These are phyloP conservation scores for Leucaena leucocephala DNA, from an alignment of 306 rosid genomes.

Conservation along the genomic window DNA sequence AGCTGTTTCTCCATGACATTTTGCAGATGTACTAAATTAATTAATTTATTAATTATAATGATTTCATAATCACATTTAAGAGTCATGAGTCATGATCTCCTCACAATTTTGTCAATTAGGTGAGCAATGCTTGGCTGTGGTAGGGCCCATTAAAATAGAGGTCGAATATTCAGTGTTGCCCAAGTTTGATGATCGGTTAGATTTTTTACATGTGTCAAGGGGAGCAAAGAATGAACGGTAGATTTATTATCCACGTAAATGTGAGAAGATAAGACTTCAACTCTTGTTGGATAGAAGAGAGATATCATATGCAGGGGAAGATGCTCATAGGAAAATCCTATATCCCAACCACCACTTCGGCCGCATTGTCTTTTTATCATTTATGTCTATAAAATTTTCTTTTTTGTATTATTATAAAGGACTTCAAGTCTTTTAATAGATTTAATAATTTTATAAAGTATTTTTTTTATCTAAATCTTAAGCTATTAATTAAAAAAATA, in stretches of 20 bases:
- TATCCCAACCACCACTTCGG: slow-evolving; percentile 25
- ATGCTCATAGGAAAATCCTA: slow-evolving; percentile 26
- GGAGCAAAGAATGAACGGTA: not conserved
- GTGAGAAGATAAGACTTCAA: slow-evolving; percentile 18
- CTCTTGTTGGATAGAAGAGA: not conserved
- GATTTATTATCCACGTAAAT: not conserved
- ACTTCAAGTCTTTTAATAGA: too few species aligned
- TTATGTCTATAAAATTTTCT: too few species aligned
- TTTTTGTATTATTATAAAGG: not conserved
- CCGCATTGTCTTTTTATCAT: not conserved
- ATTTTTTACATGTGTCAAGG: slow-evolving; percentile 14
- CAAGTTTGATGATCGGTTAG: not conserved
- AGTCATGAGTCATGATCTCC: too few species aligned
- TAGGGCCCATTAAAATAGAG: slow-evolving; percentile 29
- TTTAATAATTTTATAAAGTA: too few species aligned
- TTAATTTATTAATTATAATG: too few species aligned
- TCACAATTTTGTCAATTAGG: slow-evolving; percentile 37
- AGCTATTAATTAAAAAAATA: too few species aligned
- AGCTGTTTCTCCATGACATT: too few species aligned
- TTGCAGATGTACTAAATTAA: too few species aligned
- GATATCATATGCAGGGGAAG: not conserved
- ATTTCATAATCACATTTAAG: too few species aligned
- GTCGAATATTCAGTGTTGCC: not conserved
- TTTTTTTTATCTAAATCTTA: too few species aligned
- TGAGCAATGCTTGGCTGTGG: not conserved